Percentiles rank a stretch among this genome's conserved stretches.
Conservation (phyloP, 1,139 yeast species). For the Candida labiduridarum region DNA sequence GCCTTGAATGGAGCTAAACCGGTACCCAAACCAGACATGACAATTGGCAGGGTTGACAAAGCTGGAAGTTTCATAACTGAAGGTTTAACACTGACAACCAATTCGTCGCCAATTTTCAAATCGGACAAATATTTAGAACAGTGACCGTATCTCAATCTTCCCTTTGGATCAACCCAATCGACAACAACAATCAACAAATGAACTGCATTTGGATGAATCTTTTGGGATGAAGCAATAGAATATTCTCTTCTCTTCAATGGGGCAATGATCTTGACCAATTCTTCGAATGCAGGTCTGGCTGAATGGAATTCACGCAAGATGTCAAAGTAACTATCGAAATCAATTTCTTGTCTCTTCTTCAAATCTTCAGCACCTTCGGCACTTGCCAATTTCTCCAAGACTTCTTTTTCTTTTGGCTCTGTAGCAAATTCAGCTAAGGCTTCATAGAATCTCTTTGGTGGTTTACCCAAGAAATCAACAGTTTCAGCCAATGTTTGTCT, state of each 20-base stretch:
- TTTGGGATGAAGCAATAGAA: slow-evolving; percentile 98
- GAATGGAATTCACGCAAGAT: slow-evolving; percentile 78
- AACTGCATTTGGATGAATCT: slow-evolving; percentile 85
- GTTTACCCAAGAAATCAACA: slow-evolving; percentile 89
- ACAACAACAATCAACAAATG: slow-evolving; percentile 93
- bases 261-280: slow-evolving; percentile 71
- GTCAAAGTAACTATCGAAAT: slow-evolving; percentile 80
- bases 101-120: slow-evolving; percentile 75
- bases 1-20: slow-evolving; percentile 99
- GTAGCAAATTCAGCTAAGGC: slow-evolving; percentile 72
- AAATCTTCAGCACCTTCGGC: slow-evolving; percentile 86
- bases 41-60: slow-evolving; percentile 81
- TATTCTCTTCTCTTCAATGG: slow-evolving; percentile 97
- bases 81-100: slow-evolving; percentile 94
- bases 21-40: slow-evolving; percentile 98
- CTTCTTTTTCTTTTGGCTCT: slow-evolving; percentile 65
- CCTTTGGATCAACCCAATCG: slow-evolving; percentile 89
- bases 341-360: slow-evolving; percentile 84
- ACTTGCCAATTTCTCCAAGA: slow-evolving; percentile 64
- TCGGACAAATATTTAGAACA: slow-evolving; percentile 90
- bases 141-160: slow-evolving; percentile 89
- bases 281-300: slow-evolving; percentile 78
- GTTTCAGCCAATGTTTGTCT: slow-evolving; percentile 80
- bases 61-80: slow-evolving; percentile 97
- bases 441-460: slow-evolving; percentile 94